Evolutionary conservation across 768 basidiomycete species (phyloP).

Genomic region (Naganishia vaughanmartiniae): DNA sequence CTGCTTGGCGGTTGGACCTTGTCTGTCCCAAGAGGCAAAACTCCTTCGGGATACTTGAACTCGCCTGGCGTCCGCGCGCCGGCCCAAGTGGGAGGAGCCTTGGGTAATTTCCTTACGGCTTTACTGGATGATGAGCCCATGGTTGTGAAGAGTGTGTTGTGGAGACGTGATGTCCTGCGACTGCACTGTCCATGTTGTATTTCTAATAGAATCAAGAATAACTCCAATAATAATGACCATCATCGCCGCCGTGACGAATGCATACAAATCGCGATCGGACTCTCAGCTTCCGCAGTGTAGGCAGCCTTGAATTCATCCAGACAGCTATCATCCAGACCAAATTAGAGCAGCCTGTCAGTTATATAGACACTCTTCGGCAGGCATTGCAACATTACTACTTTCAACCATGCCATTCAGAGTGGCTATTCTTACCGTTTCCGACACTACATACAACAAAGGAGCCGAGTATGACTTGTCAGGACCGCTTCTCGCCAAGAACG

Average conservation of each 20-base stretch:
- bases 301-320: too few species aligned
- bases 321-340: too few species aligned
- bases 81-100: constrained; percentile 35
- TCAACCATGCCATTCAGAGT: constrained; percentile 15
- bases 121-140: constrained; percentile 49
- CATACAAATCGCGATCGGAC: too few species aligned
- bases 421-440: constrained; percentile 22
- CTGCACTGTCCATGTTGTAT: too few species aligned
- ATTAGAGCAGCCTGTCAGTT: too few species aligned
- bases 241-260: too few species aligned
- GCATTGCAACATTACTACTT: background rate
- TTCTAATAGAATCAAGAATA: too few species aligned
- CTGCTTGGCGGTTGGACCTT: constrained; percentile 13
- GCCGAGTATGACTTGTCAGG: constrained; percentile 26
- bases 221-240: too few species aligned
- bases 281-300: constrained; percentile 4
- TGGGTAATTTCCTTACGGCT: constrained; percentile 45
- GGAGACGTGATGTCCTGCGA: too few species aligned
- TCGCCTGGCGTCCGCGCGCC: constrained; percentile 36
- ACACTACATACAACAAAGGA: constrained; percentile 23
- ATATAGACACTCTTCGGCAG: too few species aligned
- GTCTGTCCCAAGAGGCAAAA: constrained; percentile 12
- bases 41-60: constrained; percentile 26
- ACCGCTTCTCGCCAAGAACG: constrained; percentile 8
- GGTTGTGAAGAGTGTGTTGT: background rate